A percentile compares a stretch with the other conserved stretches of the same genome.
Evolutionary conservation across 2,329 filamentous ascomycete genomes (phyloP).

Genomic region (Aspergillus ochraceoroseus): DNA sequence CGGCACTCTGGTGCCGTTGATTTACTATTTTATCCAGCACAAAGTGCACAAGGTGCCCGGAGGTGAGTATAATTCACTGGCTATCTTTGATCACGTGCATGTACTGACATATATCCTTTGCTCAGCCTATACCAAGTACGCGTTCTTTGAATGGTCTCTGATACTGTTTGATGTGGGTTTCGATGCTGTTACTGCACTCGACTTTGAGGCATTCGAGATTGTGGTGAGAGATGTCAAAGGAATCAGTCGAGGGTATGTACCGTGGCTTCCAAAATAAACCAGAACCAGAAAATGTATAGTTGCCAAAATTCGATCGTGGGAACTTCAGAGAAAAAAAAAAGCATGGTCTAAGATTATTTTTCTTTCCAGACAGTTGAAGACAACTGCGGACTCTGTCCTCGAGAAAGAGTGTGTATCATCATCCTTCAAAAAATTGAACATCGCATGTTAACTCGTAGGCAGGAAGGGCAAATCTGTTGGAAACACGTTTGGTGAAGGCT

Average conservation of each 20-base stretch:
- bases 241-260: slow-evolving; percentile 95
- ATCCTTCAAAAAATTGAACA: slow-evolving; percentile 23
- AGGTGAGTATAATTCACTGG: slow-evolving; percentile 55
- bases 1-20: slow-evolving; percentile 77
- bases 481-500: slow-evolving; percentile 64
- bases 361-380: slow-evolving; percentile 48
- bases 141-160: slow-evolving; percentile 96
- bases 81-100: neutral
- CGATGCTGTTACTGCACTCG: slow-evolving; percentile 87
- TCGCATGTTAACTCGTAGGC: slow-evolving; percentile 27
- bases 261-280: slow-evolving; percentile 84
- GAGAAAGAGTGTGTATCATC: slow-evolving; percentile 67
- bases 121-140: slow-evolving; percentile 89
- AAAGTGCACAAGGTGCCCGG: slow-evolving; percentile 92
- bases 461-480: slow-evolving; percentile 72
- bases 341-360: slow-evolving; percentile 33
- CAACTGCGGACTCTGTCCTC: slow-evolving; percentile 46
- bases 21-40: slow-evolving; percentile 98
- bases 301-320: slow-evolving; percentile 39
- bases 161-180: slow-evolving; percentile 95
- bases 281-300: slow-evolving; percentile 46
- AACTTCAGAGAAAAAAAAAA: slow-evolving; percentile 32
- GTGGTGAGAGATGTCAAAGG: slow-evolving; percentile 85
- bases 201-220: slow-evolving; percentile 86
- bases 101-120: slow-evolving; percentile 9